Percentiles rank a stretch among this genome's conserved stretches.
These are phyloP conservation scores for Fusarium bactridioides DNA, from an alignment of 2,329 filamentous ascomycete species.

Conservation along the genomic window DNA sequence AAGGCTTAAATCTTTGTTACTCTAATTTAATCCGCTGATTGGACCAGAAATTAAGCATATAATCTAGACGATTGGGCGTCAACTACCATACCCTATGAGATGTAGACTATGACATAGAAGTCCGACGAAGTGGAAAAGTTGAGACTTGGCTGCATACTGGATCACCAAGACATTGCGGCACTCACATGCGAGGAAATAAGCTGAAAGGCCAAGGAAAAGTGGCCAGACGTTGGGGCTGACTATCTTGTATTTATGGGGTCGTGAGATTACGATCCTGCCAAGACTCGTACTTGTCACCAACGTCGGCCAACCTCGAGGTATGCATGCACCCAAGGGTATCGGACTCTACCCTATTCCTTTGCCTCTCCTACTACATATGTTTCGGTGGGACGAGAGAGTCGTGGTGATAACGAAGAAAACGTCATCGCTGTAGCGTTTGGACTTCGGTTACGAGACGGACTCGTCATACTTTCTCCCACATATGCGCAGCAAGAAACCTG, in stretches of 20 bases:
- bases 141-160: not conserved
- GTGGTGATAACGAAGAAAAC: too few species aligned
- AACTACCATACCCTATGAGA: not conserved
- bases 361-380: accelerated
- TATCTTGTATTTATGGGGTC: not conserved
- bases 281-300: not conserved
- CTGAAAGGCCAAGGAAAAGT: not conserved
- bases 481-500: too few species aligned
- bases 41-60: too few species aligned
- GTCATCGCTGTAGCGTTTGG: too few species aligned
- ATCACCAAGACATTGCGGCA: not conserved
- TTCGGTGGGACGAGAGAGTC: accelerated
- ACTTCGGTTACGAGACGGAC: too few species aligned
- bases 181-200: not conserved
- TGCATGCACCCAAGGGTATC: too few species aligned
- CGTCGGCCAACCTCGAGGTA: accelerated
- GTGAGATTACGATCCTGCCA: not conserved
- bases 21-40: accelerated
- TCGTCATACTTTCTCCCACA: too few species aligned
- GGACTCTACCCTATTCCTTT: too few species aligned
- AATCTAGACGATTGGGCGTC: accelerated
- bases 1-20: accelerated
- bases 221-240: not conserved
- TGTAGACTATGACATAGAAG: too few species aligned
- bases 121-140: too few species aligned